Evolutionary conservation across 2,329 filamentous ascomycete genomes (phyloP).

Genomic region (Aspergillus niger): DNA sequence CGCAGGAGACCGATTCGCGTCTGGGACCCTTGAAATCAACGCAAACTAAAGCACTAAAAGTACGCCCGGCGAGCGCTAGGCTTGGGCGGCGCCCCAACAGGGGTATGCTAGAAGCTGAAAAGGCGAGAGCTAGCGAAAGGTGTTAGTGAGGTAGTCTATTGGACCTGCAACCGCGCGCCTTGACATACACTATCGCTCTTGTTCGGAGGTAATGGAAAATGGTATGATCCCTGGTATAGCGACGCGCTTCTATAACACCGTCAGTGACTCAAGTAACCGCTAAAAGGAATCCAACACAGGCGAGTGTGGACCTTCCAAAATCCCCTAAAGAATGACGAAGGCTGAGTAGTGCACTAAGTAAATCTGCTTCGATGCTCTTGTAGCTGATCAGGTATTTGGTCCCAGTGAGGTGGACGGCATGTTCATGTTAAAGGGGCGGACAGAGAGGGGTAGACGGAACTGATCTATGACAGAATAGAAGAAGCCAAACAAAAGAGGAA

Average conservation of each 20-base stretch:
- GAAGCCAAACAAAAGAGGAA: constrained; percentile 14
- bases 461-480: constrained; percentile 3
- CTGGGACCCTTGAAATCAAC: constrained; percentile 26
- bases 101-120: constrained; percentile 22
- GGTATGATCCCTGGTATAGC: constrained; percentile 4
- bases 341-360: neutral
- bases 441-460: constrained; percentile 7
- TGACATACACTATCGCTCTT: constrained; percentile 10
- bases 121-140: constrained; percentile 8
- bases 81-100: constrained; percentile 15
- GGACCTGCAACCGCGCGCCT: constrained; percentile 16
- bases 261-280: constrained; percentile 1
- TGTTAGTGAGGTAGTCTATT: constrained; percentile 13
- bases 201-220: neutral
- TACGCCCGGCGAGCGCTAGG: constrained; percentile 22
- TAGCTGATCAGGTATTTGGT: constrained; percentile 5
- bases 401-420: neutral
- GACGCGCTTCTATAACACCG: constrained; percentile 5
- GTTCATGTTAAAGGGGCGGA: neutral
- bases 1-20: constrained; percentile 16
- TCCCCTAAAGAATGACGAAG: neutral
- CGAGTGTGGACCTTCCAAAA: constrained; percentile 4
- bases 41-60: constrained; percentile 26
- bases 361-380: neutral
- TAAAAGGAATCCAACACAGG: constrained; percentile 1